A percentile compares a stretch with the other conserved stretches of the same genome.
These are phyloP conservation scores for Linum tenue DNA, from an alignment of 345 rosid species.

Conservation along the genomic window DNA sequence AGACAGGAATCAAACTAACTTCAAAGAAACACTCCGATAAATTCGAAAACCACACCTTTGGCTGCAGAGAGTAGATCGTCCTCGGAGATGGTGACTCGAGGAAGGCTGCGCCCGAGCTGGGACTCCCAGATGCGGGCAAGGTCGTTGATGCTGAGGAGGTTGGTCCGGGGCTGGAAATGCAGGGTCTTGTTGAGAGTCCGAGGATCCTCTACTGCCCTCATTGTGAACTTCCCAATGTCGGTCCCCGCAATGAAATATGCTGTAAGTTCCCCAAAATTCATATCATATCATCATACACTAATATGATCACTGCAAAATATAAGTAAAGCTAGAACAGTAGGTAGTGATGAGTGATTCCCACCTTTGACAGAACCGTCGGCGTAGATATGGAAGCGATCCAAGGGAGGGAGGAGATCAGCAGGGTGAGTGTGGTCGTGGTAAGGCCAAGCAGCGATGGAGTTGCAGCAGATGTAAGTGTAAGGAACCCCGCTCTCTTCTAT, in stretches of 20 bases:
- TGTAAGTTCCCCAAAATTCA: conserved; percentile 5
- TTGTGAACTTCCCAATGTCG: conserved; percentile 28
- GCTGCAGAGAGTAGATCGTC: conserved; percentile 26
- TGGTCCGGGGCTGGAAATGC: conserved; percentile 28
- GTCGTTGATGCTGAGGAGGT: conserved; percentile 22
- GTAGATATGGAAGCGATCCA: conserved; percentile 29
- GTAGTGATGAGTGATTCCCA: neutral
- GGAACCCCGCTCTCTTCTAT: conserved; percentile 27
- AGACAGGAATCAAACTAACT: neutral
- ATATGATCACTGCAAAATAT: neutral
- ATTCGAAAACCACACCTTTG: conserved; percentile 9
- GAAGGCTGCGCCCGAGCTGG: conserved; percentile 22
- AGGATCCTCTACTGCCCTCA: conserved; percentile 16
- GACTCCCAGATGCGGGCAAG: conserved; percentile 31
- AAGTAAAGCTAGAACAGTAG: neutral
- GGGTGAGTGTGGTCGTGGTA: conserved; percentile 35
- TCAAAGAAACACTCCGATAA: neutral
- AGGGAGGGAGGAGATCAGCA: conserved; percentile 27
- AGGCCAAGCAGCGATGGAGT: conserved; percentile 38
- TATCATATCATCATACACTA: neutral
- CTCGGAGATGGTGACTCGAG: conserved; percentile 23
- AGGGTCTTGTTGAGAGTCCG: conserved; percentile 26
- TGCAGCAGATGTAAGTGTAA: conserved; percentile 33
- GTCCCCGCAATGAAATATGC: conserved; percentile 31
- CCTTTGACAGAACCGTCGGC: conserved; percentile 33